Conservation (phyloP, 202 grass and related monocot genomes). For the Cymbopogon flexuosus region DNA sequence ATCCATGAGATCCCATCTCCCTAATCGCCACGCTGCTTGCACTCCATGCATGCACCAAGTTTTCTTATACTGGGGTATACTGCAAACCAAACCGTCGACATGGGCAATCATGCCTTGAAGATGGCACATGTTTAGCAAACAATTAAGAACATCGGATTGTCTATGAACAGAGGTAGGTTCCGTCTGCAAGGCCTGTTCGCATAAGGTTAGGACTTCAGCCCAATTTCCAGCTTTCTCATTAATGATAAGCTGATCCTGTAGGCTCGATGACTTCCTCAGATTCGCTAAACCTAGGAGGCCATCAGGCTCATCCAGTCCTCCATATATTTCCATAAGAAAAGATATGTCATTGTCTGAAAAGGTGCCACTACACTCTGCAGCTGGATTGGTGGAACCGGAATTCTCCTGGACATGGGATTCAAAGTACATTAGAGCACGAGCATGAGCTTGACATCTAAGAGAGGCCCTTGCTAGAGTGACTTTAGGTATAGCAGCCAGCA, state of each 20-base stretch:
- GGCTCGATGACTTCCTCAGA: conserved; percentile 73
- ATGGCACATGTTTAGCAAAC: conserved; percentile 94
- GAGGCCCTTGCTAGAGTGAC: conserved; percentile 91
- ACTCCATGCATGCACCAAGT: conserved; percentile 97
- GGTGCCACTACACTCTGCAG: conserved; percentile 56
- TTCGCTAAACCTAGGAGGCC: conserved; percentile 84
- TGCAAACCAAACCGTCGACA: conserved; percentile 80
- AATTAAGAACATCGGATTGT: conserved; percentile 94
- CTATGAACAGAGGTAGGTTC: conserved; percentile 88
- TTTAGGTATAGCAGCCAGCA: conserved; percentile 86
- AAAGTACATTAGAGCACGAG: conserved; percentile 86
- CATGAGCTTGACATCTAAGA: conserved; percentile 90
- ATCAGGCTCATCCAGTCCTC: conserved; percentile 91
- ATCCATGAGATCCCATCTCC: conserved; percentile 97
- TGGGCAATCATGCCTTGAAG: conserved; percentile 94
- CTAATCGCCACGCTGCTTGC: conserved; percentile 93
- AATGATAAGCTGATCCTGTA: conserved; percentile 97
- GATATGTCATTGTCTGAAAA: conserved; percentile 94
- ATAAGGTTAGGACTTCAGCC: conserved; percentile 87
- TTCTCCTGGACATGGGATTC: conserved; percentile 82
- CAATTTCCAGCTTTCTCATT: conserved; percentile 95
- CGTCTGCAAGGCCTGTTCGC: conserved; percentile 93
- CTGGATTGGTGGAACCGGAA: conserved; percentile 90
- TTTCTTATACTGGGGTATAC: conserved; percentile 76
- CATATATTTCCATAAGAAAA: conserved; percentile 98